Evolutionary conservation across 1,284 basidiomycete genomes (phyloP), one percentile per base, ranked within the genome.

Genomic region (Afroboletus lepidellus): DNA sequence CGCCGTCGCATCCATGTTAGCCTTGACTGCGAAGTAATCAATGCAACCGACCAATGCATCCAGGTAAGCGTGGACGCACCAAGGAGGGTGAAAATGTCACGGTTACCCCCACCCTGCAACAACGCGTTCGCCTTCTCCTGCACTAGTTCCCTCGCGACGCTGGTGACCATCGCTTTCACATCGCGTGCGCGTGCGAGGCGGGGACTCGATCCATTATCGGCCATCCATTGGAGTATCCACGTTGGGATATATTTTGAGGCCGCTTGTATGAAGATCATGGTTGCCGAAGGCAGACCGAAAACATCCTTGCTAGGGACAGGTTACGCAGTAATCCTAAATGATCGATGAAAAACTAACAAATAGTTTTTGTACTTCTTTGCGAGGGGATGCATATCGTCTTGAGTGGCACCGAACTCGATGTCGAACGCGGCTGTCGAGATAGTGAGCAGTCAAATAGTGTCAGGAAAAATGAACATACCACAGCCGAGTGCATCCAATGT

Each of bases 71-170:
- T n/a, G 27, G 33, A 49, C 69, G 7, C 41, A 76, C 77, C 65
- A 3, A 78, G 67, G 4, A 77, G 62, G 43, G 67, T 75, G 54
- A 78, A 69, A 8, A 77, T 56, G 56, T 79, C 77, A 8, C 60
- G 60, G 23, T 57, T 63, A 3, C 60, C 61, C 45, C 67, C 70
- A 13, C 68, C 71, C 16, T 65, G 45, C 2, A 60, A 46, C n/a
- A n/a, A n/a, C n/a, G n/a, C n/a, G n/a, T n/a, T n/a, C n/a, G n/a
- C 62, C 60, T 80, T 81, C 32, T 70, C 68, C 52, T 66, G 67
- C 1, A 79, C 73, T 29, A 80, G 61, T 27, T 67, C 61, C 46
- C 69, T 71, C 1, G 75, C 71, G 1, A 75, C 51, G 7, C 51
- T 53, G 16, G 69, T 69, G 8, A 38, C 45, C 16, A 34, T 18